Conservation (phyloP, 805 yeast species). For the Candida michaelii region DNA sequence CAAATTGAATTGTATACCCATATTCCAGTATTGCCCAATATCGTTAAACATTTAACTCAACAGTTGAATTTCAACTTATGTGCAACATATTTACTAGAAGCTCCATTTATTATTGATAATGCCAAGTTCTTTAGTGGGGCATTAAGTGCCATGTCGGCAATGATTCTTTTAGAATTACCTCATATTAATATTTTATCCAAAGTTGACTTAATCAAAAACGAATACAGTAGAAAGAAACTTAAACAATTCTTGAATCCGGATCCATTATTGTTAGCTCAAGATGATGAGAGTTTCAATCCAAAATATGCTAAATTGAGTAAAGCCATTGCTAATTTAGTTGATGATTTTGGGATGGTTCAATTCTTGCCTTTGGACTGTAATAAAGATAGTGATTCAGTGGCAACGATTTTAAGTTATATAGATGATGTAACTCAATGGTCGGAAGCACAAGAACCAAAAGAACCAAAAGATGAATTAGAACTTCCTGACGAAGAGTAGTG, state of each 20-base stretch:
- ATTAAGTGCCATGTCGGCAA: constrained; percentile 95
- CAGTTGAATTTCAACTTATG: constrained; percentile 83
- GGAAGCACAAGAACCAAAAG: constrained; percentile 94
- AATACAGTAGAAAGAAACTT: constrained; percentile 69
- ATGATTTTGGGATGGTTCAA: constrained; percentile 99
- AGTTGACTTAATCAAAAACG: constrained; percentile 80
- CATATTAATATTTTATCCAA: constrained; percentile 90
- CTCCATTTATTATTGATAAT: constrained; percentile 88
- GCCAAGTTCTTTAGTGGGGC: constrained; percentile 96
- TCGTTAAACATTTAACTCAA: constrained; percentile 79
- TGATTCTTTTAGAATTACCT: constrained; percentile 92
- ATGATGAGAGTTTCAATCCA: constrained; percentile 45
- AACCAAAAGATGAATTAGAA: constrained; percentile 77
- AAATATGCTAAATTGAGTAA: constrained; percentile 71
- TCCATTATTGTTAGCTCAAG: constrained; percentile 66
- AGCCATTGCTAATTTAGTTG: constrained; percentile 85
- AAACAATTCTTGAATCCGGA: constrained; percentile 90
- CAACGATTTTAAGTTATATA: constrained; percentile 82
- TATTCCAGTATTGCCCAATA: constrained; percentile 86
- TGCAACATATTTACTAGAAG: constrained; percentile 89
- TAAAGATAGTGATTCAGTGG: constrained; percentile 69
- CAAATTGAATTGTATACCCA: constrained; percentile 95
- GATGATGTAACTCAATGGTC: constrained; percentile 99
- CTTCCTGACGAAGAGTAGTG: constrained; percentile 50
- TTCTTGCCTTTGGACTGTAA: constrained; percentile 81